phyloP scores from a whole-genome alignment of 768 basidiomycete species.

The Mycena indigotica region DNA sequence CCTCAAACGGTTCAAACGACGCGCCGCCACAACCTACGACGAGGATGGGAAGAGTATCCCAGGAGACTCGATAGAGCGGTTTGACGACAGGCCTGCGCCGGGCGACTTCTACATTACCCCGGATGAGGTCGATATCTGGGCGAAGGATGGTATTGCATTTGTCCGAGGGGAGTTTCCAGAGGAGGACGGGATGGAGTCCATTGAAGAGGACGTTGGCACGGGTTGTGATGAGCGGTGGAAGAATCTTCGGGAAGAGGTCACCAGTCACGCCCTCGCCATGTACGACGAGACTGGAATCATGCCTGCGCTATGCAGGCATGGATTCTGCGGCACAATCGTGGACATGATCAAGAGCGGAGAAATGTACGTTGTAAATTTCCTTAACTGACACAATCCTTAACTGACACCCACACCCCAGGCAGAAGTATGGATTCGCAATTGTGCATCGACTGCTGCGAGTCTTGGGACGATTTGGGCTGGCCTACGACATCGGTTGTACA shows the following conservation, averaged over 20 bases:
- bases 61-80: conserved; percentile 29
- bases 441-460: conserved; percentile 1
- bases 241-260: conserved; percentile 26
- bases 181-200: background rate
- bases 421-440: conserved; percentile 19
- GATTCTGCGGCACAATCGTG: conserved; percentile 29
- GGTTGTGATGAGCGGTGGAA: conserved; percentile 12
- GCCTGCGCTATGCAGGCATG: conserved; percentile 36
- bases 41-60: conserved; percentile 25
- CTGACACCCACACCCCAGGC: background rate
- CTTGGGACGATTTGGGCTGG: conserved; percentile 2
- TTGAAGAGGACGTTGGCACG: conserved; percentile 38
- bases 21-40: conserved; percentile 15
- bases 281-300: conserved; percentile 44
- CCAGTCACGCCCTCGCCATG: conserved; percentile 33
- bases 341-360: conserved; percentile 41
- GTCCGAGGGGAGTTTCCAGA: background rate
- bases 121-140: conserved; percentile 8
- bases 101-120: conserved; percentile 2
- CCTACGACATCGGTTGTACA: conserved; percentile 22
- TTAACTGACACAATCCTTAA: background rate
- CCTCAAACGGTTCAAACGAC: conserved; percentile 27
- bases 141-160: conserved; percentile 11
- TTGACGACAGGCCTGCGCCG: conserved; percentile 23
- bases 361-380: conserved; percentile 31